Percentiles rank a stretch among this genome's conserved stretches.
These are phyloP conservation scores for Xylaria nigripes DNA, from an alignment of 495 filamentous ascomycete species.

Conservation along the genomic window DNA sequence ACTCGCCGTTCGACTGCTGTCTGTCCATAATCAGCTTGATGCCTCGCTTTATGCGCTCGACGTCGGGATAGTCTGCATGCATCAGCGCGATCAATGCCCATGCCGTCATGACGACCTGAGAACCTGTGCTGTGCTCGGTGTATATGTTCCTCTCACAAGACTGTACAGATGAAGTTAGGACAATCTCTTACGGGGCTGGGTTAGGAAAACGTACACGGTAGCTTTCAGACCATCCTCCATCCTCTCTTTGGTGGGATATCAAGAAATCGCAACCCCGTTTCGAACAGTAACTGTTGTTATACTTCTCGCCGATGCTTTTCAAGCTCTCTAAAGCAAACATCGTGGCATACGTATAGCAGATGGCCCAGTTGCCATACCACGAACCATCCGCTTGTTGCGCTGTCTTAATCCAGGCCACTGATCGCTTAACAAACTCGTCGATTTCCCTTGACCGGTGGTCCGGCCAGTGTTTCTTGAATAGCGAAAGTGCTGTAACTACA, in stretches of 20 bases:
- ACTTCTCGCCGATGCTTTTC: slow-evolving; percentile 71
- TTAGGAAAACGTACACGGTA: slow-evolving; percentile 60
- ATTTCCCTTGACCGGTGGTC: slow-evolving; percentile 73
- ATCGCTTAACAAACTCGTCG: slow-evolving; percentile 55
- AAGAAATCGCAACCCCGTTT: slow-evolving; percentile 79
- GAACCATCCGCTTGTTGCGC: slow-evolving; percentile 74
- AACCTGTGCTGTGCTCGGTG: slow-evolving; percentile 44
- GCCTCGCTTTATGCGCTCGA: slow-evolving; percentile 61
- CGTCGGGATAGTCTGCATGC: slow-evolving; percentile 75
- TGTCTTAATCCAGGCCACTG: slow-evolving; percentile 71
- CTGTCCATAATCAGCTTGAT: slow-evolving; percentile 76
- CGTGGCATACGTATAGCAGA: slow-evolving; percentile 92
- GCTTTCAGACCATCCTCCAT: slow-evolving; percentile 96
- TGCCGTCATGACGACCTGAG: slow-evolving; percentile 87
- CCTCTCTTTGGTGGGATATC: slow-evolving; percentile 67
- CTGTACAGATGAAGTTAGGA: slow-evolving; percentile 26
- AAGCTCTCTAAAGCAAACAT: slow-evolving; percentile 93
- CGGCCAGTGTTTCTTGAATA: slow-evolving; percentile 76
- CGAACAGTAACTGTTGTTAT: slow-evolving; percentile 60
- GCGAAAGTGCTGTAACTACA: slow-evolving; percentile 76
- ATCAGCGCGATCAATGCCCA: slow-evolving; percentile 83
- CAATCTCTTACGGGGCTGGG: not conserved
- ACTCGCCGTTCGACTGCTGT: slow-evolving; percentile 83
- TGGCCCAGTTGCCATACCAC: slow-evolving; percentile 97
- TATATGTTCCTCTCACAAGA: slow-evolving; percentile 48